Base-by-base conservation (phyloP, 192 early-diverging fungal species). In the Coemansia sp. region DNA sequence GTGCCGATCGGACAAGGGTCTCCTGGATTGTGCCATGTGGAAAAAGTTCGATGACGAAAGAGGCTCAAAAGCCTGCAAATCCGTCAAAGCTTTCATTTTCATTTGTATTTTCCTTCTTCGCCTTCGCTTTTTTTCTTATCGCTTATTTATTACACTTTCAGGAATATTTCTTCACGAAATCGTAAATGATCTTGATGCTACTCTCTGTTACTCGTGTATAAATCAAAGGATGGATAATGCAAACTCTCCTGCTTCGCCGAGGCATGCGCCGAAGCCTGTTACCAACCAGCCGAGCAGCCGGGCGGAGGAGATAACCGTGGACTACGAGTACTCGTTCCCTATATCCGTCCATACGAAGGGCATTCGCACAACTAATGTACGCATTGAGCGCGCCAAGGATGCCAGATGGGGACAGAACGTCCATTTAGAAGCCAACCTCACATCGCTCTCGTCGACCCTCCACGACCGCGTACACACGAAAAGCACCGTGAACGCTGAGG, bases 331-430 rank as follows among this genome's bases (percentile, higher is more conserved):
- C 57, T 49, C 7, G 6, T 14, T 36, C 4, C 59, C 77, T 22
- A 70, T 80, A 61, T 65, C 59, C 9, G 33, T 80, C 4, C 40
- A 35, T 19, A 71, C 72, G 6, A 60, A 43, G 19, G 77, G 77
- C 10, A 69, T 80, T 19, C 72, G 72, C 38, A 75, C 77, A 0
- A 74, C 69, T n/a, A 80, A 80, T 32, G 73, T 74, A 19, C 65
- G 63, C 38, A 68, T 80, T 7, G 53, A 59, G 19, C 61, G 58
- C 54, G 77, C 77, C 9, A 29, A 29, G 23, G 69, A 55, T 42
- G 40, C 50, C 19, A 61, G 61, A 19, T 61, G 63, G 59, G 69
- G 65, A 10, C 32, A 63, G 20, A 56, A 53, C 14, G 73, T 74
- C 33, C 72, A 69, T 25, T 50, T 80, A 2, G 46, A 65, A 13